Conservation (phyloP, 768 basidiomycete species). For the Steccherinum ochraceum region DNA sequence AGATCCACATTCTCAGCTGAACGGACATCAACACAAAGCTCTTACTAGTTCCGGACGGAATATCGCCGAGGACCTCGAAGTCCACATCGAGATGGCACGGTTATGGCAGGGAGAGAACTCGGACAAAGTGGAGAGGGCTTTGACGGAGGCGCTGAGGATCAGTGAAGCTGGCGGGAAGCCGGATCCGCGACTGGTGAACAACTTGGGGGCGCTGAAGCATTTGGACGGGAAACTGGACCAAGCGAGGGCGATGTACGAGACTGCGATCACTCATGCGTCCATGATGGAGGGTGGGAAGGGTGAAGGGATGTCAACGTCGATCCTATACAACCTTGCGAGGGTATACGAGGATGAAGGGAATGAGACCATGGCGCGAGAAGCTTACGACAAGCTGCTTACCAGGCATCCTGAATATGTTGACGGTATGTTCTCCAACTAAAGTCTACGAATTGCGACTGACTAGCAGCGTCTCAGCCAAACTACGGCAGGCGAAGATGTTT, state of each 20-base stretch:
- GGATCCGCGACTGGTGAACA: constrained; percentile 73
- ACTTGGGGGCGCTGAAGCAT: constrained; percentile 71
- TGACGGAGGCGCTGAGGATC: constrained; percentile 67
- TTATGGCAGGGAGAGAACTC: constrained; percentile 81
- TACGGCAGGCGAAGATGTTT: constrained; percentile 82
- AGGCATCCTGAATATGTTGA: constrained; percentile 95
- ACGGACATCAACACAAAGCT: constrained; percentile 14
- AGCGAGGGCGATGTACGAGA: constrained; percentile 65
- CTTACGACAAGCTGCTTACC: constrained; percentile 81
- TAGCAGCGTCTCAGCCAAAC: too few species aligned
- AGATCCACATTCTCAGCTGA: constrained; percentile 33
- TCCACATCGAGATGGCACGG: constrained; percentile 87
- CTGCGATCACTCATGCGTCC: constrained; percentile 56
- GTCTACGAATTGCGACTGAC: neutral
- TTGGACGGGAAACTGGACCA: constrained; percentile 53
- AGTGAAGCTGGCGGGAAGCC: constrained; percentile 39
- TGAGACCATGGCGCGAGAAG: constrained; percentile 66
- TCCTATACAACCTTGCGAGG: constrained; percentile 88
- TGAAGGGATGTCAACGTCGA: constrained; percentile 73
- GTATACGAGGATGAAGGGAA: constrained; percentile 86
- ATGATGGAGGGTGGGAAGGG: constrained; percentile 38
- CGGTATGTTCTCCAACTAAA: constrained; percentile 44
- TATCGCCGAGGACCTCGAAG: constrained; percentile 73
- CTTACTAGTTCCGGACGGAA: constrained; percentile 35
- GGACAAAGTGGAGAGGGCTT: constrained; percentile 66